Conservation (phyloP, 139 green algal species). For the Chlamydomonas schloesseri region DNA sequence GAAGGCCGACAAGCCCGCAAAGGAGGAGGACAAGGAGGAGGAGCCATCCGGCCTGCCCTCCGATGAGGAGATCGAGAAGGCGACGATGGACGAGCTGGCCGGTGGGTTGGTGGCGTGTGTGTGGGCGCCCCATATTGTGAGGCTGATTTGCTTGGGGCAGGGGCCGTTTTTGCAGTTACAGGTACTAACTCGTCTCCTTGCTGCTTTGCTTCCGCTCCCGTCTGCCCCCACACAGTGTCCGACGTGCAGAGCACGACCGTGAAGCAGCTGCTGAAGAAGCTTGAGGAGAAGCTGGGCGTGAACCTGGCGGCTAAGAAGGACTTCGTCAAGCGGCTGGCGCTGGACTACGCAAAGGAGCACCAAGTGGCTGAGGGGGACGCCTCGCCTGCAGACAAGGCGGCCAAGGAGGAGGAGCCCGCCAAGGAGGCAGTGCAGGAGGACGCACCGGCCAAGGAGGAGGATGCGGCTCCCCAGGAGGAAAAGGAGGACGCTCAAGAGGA, state of each 20-base stretch:
- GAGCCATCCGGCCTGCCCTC: not conserved
- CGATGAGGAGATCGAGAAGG: conserved; percentile 21
- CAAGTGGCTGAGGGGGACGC: not conserved
- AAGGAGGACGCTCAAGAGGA: not conserved
- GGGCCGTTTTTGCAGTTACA: not conserved
- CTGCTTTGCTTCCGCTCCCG: not conserved
- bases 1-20: not conserved
- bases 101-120: not conserved
- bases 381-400: not conserved
- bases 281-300: conserved; percentile 28
- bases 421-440: not conserved
- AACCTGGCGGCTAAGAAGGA: conserved; percentile 26
- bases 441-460: not conserved
- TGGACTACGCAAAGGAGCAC: not conserved
- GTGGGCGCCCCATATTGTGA: too few species aligned
- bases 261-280: conserved; percentile 11
- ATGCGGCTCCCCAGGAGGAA: not conserved
- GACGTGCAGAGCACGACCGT: conserved; percentile 35
- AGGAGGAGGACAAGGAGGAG: not conserved
- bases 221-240: not conserved
- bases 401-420: not conserved
- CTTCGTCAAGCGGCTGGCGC: conserved; percentile 11
- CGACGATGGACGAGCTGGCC: conserved; percentile 3
- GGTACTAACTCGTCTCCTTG: too few species aligned
- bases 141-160: not conserved